A percentile compares a stretch with the other conserved stretches of the same genome.
phyloP scores from a whole-genome alignment of 345 rosid species.

The Ricinus communis region DNA sequence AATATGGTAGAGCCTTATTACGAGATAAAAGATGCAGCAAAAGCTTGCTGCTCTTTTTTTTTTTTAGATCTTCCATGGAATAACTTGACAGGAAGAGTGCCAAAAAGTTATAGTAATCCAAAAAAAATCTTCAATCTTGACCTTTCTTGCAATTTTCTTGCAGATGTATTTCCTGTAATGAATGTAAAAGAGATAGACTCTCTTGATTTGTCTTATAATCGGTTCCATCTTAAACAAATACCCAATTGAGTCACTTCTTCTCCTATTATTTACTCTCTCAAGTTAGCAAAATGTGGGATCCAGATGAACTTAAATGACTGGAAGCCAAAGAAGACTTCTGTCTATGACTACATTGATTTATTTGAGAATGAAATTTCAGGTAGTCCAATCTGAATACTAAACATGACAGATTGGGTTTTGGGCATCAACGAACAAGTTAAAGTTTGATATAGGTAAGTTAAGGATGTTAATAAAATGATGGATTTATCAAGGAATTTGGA shows the following conservation, averaged over 20 bases:
- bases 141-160: constrained; percentile 57
- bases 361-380: constrained; percentile 68
- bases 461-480: constrained; percentile 39
- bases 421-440: constrained; percentile 53
- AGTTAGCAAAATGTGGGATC: constrained; percentile 73
- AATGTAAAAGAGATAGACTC: constrained; percentile 76
- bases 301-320: constrained; percentile 50
- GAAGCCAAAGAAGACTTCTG: constrained; percentile 63
- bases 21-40: too few relatives aligned
- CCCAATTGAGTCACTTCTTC: constrained; percentile 79
- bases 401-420: constrained; percentile 54
- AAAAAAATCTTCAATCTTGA: constrained; percentile 81
- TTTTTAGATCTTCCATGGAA: constrained; percentile 69
- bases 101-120: constrained; percentile 55
- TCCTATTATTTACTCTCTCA: constrained; percentile 63
- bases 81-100: constrained; percentile 44
- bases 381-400: constrained; percentile 46
- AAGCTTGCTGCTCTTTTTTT: too few relatives aligned
- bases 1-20: too few relatives aligned
- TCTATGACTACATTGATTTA: constrained; percentile 71
- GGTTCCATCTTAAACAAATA: constrained; percentile 53
- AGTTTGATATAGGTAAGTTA: constrained; percentile 47
- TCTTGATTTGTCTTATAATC: constrained; percentile 61
- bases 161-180: constrained; percentile 69
- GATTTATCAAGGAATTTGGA: constrained; percentile 55